Evolutionary conservation across 2,329 filamentous ascomycete species (phyloP).

Genomic region (Pseudocercospora eumusae): DNA sequence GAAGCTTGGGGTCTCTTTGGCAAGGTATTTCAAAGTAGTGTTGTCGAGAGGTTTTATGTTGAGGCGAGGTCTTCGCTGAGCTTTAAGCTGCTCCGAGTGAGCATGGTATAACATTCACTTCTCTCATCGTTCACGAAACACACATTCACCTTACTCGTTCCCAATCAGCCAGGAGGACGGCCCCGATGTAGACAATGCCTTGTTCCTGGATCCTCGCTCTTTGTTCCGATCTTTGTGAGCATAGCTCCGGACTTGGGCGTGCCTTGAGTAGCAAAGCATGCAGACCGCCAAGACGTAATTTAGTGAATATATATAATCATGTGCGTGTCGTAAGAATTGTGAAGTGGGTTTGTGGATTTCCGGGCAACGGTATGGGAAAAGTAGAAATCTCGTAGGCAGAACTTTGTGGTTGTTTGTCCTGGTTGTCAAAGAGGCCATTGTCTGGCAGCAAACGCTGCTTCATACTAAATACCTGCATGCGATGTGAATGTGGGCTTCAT

Average conservation of each 20-base stretch:
- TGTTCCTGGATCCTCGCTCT: background rate
- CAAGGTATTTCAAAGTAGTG: background rate
- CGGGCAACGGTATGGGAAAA: background rate
- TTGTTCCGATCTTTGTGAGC: background rate
- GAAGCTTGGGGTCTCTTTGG: background rate
- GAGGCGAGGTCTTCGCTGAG: background rate
- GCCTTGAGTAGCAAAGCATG: background rate
- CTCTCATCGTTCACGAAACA: background rate
- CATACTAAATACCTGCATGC: no score
- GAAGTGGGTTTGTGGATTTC: background rate
- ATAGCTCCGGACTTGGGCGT: background rate
- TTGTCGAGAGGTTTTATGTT: background rate
- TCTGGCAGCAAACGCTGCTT: background rate
- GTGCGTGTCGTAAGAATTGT: no score
- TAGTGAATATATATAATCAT: background rate
- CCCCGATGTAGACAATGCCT: background rate
- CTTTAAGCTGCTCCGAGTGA: background rate
- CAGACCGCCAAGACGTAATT: background rate
- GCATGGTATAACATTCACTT: background rate
- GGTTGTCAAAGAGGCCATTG: background rate
- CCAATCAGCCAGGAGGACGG: background rate
- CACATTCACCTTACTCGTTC: background rate
- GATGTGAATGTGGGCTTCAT: no score
- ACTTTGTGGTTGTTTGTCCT: background rate
- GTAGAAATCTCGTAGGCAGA: background rate